Base-by-base conservation (phyloP, 768 basidiomycete genomes). In the Suillus ampliporus region DNA sequence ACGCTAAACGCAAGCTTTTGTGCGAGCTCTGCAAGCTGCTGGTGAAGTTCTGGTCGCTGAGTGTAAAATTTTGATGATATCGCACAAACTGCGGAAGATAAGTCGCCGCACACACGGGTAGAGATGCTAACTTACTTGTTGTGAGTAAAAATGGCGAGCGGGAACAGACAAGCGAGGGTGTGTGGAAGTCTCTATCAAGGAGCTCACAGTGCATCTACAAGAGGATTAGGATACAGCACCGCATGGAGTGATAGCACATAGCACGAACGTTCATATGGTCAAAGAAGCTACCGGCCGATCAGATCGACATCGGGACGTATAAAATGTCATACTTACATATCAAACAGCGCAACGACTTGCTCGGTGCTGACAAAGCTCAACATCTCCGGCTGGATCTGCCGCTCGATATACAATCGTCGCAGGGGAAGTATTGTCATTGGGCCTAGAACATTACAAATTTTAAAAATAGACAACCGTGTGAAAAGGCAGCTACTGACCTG, bases 61-160 rank as follows among this genome's bases (percentile, higher is more conserved):
- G 85, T 82, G 76, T 97, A 96, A 76, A 94, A 97, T 72, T 93
- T 92, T 70, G 92, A 89, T 3, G 97, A 89, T 60, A 97, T 91
- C n/a, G 97, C 90, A 73, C 96, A 98, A 65, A 99, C 95, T 98
- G 67, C 23, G 57, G 26, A 57, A 67, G 60, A 60, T 40, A 57
- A 46, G 51, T n/a, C 10, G 8, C 19, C 34, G 54, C 17, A 38
- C 35, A 17, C 41, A 57, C 53, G 40, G 26, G 35, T 28, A 48
- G 19, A 47, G 41, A 13, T 69, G 57, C 48, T 34, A 21, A 84
- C 89, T 63, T 69, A 92, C 92, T 92, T 21, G 95, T 94, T 19
- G 97, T 99, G 60, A 99, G 83, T 52, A 99, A 78, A 78, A 99
- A 98, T 0, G 97, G 97, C 41, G 93, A 95, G 26, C 97, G 88